Percentiles rank a stretch among this genome's conserved stretches.
Evolutionary conservation across 352 stramenopile genomes (phyloP).

Genomic region (Elongisporangium prolatum): DNA sequence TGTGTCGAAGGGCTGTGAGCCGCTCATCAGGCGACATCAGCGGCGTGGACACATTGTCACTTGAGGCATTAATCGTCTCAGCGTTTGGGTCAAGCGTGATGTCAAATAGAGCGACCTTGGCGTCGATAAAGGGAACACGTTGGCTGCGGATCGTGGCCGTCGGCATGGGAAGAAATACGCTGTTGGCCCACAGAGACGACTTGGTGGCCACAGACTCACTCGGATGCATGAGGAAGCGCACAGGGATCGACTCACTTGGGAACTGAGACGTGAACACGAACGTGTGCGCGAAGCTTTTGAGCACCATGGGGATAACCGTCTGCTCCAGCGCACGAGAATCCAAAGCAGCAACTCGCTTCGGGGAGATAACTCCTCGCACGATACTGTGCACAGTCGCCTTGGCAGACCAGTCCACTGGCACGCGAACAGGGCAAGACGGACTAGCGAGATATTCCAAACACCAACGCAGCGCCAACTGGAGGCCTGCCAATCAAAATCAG

Average conservation of each 20-base stretch:
- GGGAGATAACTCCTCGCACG: constrained; percentile 34
- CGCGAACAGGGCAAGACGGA: constrained; percentile 30
- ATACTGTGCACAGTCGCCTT: constrained; percentile 25
- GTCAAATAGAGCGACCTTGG: constrained; percentile 44
- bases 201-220: constrained; percentile 14
- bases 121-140: constrained; percentile 10
- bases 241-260: constrained; percentile 34
- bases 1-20: constrained; percentile 21
- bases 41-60: constrained; percentile 1
- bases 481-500: constrained; percentile 16
- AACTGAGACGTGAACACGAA: constrained; percentile 28
- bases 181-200: constrained; percentile 30
- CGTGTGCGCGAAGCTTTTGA: constrained; percentile 42
- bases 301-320: constrained; percentile 27
- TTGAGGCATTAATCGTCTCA: constrained; percentile 11
- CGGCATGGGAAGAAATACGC: too few species aligned
- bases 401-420: constrained; percentile 45
- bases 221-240: constrained; percentile 35
- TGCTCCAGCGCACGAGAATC: constrained; percentile 6
- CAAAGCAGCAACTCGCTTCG: constrained; percentile 23
- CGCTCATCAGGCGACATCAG: constrained; percentile 2
- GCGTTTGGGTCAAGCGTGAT: constrained; percentile 43
- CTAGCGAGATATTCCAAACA: constrained; percentile 39
- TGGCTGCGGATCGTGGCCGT: too few species aligned
- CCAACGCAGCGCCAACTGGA: constrained; percentile 44